A percentile compares a stretch with the other conserved stretches of the same genome.
Conservation (phyloP, 176 grass and related monocot species). For the Cenchrus purpureus region DNA sequence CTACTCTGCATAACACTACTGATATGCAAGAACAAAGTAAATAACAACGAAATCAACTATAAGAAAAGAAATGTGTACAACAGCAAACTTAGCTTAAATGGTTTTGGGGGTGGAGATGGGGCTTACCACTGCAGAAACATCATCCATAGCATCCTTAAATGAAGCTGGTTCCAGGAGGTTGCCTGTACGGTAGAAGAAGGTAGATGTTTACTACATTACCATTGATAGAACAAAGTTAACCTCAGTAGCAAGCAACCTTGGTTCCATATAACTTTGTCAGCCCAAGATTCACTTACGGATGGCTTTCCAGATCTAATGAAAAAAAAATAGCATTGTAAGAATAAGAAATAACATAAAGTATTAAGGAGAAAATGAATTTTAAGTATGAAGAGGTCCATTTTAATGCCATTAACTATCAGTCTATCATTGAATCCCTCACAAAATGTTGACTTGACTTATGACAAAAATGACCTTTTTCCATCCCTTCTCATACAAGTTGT, state of each 20-base stretch:
- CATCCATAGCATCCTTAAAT: slow-evolving; percentile 72
- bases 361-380: background rate
- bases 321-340: slow-evolving; percentile 30
- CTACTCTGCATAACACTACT: background rate
- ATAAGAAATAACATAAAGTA: background rate
- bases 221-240: slow-evolving; percentile 24
- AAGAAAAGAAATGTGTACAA: background rate
- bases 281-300: slow-evolving; percentile 77
- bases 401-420: background rate
- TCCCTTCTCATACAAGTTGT: background rate
- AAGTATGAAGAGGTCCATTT: background rate
- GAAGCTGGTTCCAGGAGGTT: slow-evolving; percentile 81
- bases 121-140: slow-evolving; percentile 78
- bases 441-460: background rate
- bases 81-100: slow-evolving; percentile 8
- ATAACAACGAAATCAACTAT: background rate
- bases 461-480: background rate
- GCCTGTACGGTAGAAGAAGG: slow-evolving; percentile 53
- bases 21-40: background rate
- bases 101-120: background rate
- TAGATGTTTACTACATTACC: slow-evolving; percentile 31
- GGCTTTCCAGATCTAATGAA: slow-evolving; percentile 89
- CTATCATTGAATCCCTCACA: background rate
- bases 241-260: slow-evolving; percentile 60
- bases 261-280: slow-evolving; percentile 90